Evolutionary conservation across 2,329 filamentous ascomycete genomes (phyloP), one percentile per base, ranked within the genome.

Genomic region (Botrytis pseudocinerea): DNA sequence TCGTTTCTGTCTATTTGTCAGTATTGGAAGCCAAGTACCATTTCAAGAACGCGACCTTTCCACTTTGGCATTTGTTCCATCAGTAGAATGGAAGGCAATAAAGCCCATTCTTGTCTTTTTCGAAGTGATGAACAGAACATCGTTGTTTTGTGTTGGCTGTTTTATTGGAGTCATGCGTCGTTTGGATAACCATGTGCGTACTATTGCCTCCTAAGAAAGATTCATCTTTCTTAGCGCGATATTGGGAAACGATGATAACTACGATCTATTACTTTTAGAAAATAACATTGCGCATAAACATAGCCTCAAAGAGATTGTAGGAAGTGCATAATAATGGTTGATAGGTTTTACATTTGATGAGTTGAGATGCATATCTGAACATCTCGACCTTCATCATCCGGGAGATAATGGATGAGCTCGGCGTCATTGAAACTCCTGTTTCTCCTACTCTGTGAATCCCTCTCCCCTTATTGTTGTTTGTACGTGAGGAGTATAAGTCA

Each of bases 51-150:
- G 59, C 68, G 60, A 81, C 81, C 81, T 79, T 75, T 70, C 80
- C 80, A 82, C 79, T 72, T 77, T 65, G 76, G 76, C 57, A 68
- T 38, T 59, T 78, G 69, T 25, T 71, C 71, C 22, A 75, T 64
- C 1, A 81, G 74, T 16, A 82, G 76, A 38, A 59, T 76, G n/a
- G 74, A 69, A 59, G 79, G 78, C 32, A 80, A 66, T 20, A 73
- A 73, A 35, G 75, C 73, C 79, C 79, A 81, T 72, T 81, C 77
- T 20, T 62, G 66, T 35, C 80, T 76, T 69, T 76, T 79, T 59
- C 80, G 78, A 42, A 82, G 72, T 16, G 76, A 78, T 25, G 78
- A 76, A 72, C 79, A 82, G 69, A 82, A 82, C 79, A 81, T 80
- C n/a, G 51, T 66, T 57, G 20, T 18, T 54, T 4, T 18, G 48